Base-by-base conservation (phyloP, 2,329 filamentous ascomycete genomes). In the Aurifilum marmelostoma region DNA sequence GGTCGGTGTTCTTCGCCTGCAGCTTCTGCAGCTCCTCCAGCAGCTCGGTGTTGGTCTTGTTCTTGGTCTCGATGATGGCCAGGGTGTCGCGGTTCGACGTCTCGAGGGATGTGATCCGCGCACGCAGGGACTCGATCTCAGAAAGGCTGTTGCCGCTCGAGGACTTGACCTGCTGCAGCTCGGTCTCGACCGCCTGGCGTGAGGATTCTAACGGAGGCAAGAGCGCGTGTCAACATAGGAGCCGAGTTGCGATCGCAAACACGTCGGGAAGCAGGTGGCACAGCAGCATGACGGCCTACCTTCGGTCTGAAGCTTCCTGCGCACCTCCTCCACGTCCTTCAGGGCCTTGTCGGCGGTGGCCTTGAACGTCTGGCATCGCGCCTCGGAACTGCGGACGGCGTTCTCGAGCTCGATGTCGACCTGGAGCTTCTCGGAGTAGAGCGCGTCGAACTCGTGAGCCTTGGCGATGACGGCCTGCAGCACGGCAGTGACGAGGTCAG, bases 331-430 rank as follows among this genome's bases (percentile, higher is more conserved):
- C 0, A 94, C 87, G 73, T 97, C 94, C 73, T 92, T 92, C 71
- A 94, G 85, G 12, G 92, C 91, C 78, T 95, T 95, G 71, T 97
- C 93, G 59, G 93, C 87, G 0, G 91, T 92, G 7, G 87, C 85
- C 80, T 96, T 97, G 77, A 96, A 89, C 11, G 90, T 88, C 76
- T 95, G 93, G 73, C 90, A 90, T 79, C 94, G 92, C 32, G 91
- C 89, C 77, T 98, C 95, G 70, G 91, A 91, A 73, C 88, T 92
- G 74, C 94, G 91, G 62, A 97, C 91, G 24, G 91, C 91, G 79
- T 93, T 96, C 79, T 99, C 96, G 9, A 98, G 87, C 82, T 98
- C 94, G 59, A 99, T 96, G 75, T 97, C 93, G 60, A 92, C 84
- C 73, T 93, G 91, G 59, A 97, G 86, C 81, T 97, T 98, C 73